Percentiles rank a stretch among this genome's conserved stretches.
phyloP scores from a whole-genome alignment of 352 stramenopile genomes.

The Phytophthora constricta region DNA sequence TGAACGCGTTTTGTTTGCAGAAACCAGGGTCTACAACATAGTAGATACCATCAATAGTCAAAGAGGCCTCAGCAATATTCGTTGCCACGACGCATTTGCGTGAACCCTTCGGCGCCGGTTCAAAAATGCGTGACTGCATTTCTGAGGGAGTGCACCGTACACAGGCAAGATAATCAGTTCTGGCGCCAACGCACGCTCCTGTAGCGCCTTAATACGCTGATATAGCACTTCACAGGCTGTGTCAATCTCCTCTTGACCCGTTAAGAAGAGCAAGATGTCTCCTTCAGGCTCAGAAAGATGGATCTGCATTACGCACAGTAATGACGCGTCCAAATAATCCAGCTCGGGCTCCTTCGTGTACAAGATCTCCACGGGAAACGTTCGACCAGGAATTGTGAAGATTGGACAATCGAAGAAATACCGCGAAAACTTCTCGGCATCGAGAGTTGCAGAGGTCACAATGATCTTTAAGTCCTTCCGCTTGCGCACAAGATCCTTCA shows the following conservation, averaged over 20 bases:
- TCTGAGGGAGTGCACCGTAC: slow-evolving; percentile 97
- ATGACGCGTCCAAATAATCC: slow-evolving; percentile 98
- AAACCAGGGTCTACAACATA: slow-evolving; percentile 96
- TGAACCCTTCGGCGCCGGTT: slow-evolving; percentile 94
- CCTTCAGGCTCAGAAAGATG: slow-evolving; percentile 97
- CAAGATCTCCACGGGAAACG: slow-evolving; percentile 98
- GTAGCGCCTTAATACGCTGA: slow-evolving; percentile 97
- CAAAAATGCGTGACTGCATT: slow-evolving; percentile 99
- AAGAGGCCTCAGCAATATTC: slow-evolving; percentile 99
- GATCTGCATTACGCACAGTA: slow-evolving; percentile 99
- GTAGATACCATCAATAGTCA: slow-evolving; percentile 99
- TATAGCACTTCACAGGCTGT: slow-evolving; percentile 98
- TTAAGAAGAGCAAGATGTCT: slow-evolving; percentile 99
- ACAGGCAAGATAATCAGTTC: slow-evolving; percentile 99
- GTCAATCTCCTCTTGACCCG: slow-evolving; percentile 99
- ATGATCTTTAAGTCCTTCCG: slow-evolving; percentile 92
- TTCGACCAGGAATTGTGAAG: slow-evolving; percentile 98
- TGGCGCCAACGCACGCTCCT: slow-evolving; percentile 92
- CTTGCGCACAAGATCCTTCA: slow-evolving; percentile 89
- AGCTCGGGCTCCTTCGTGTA: slow-evolving; percentile 99
- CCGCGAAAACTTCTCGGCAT: slow-evolving; percentile 98
- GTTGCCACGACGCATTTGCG: slow-evolving; percentile 99
- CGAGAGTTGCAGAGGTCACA: slow-evolving; percentile 94
- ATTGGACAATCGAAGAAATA: slow-evolving; percentile 99
- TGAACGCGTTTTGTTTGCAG: slow-evolving; percentile 99